A percentile compares a stretch with the other conserved stretches of the same genome.
These are phyloP conservation scores for Carex arenaria DNA, from an alignment of 202 grass and related monocot genomes.

Conservation along the genomic window DNA sequence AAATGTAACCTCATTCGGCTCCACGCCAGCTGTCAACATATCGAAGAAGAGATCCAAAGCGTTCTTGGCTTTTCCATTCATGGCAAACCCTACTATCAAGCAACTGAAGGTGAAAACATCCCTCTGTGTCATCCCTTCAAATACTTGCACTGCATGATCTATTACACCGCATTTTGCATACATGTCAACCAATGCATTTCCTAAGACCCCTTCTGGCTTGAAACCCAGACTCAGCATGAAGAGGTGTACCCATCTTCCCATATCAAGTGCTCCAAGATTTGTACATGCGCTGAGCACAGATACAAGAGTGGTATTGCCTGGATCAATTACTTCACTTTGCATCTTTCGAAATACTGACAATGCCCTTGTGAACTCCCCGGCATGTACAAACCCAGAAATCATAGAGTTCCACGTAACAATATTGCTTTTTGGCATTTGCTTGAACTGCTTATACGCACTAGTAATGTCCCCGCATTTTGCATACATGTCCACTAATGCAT, in stretches of 20 bases:
- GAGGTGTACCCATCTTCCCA: slow-evolving; percentile 58
- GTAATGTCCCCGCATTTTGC: slow-evolving; percentile 48
- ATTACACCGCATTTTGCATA: slow-evolving; percentile 73
- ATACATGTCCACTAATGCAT: slow-evolving; percentile 72
- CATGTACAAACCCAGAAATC: slow-evolving; percentile 32
- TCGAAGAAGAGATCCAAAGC: slow-evolving; percentile 37
- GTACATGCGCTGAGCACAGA: slow-evolving; percentile 54
- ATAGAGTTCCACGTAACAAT: slow-evolving; percentile 66
- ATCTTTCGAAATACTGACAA: slow-evolving; percentile 51
- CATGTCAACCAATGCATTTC: slow-evolving; percentile 75
- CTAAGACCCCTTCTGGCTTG: slow-evolving; percentile 19
- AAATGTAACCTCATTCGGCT: slow-evolving; percentile 53
- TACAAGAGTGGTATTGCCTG: slow-evolving; percentile 42
- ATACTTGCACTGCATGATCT: slow-evolving; percentile 43
- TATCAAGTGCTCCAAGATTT: slow-evolving; percentile 45
- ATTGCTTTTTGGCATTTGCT: slow-evolving; percentile 26
- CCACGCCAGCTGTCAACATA: slow-evolving; percentile 41
- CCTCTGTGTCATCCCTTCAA: slow-evolving; percentile 30
- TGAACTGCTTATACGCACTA: slow-evolving; percentile 40
- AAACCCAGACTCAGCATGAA: slow-evolving; percentile 21
- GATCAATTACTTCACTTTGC: slow-evolving; percentile 22
- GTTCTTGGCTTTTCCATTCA: slow-evolving; percentile 46
- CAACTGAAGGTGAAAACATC: slow-evolving; percentile 67
- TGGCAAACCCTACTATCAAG: slow-evolving; percentile 50
- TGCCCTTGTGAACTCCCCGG: slow-evolving; percentile 23